Evolutionary conservation across 2,329 filamentous ascomycete species (phyloP).

Genomic region (Chaetomium olivaceum): DNA sequence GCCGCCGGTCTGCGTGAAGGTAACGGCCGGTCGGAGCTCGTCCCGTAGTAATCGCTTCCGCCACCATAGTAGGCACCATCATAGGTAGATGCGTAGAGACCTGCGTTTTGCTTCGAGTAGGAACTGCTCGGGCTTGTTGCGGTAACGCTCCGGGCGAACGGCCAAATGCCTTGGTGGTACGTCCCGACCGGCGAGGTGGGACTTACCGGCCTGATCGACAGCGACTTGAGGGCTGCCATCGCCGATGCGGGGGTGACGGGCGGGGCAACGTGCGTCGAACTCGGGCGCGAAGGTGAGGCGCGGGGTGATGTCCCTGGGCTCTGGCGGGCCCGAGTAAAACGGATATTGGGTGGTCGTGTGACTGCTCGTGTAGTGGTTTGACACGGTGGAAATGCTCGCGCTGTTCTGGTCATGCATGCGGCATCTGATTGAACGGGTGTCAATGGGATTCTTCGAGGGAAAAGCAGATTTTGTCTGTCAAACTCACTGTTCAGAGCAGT

Average conservation of each 20-base stretch:
- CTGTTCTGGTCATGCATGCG: conserved; percentile 53
- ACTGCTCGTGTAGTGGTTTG: conserved; percentile 33
- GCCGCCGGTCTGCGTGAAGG: conserved; percentile 56
- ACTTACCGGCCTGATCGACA: conserved; percentile 56
- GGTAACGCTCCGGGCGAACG: conserved; percentile 51
- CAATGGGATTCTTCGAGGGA: conserved; percentile 25
- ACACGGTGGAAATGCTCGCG: conserved; percentile 37
- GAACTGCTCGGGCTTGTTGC: conserved; percentile 56
- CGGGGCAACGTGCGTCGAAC: conserved; percentile 56
- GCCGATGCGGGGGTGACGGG: conserved; percentile 56
- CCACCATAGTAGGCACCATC: conserved; percentile 47
- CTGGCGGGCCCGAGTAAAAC: conserved; percentile 49
- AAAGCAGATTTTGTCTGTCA: neutral
- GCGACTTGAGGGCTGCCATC: conserved; percentile 56
- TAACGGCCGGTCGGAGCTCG: conserved; percentile 54
- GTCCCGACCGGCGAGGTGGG: conserved; percentile 55
- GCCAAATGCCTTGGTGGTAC: conserved; percentile 51
- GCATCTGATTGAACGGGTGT: conserved; percentile 45
- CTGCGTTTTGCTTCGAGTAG: conserved; percentile 47
- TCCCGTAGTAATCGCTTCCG: conserved; percentile 43
- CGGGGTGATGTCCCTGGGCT: conserved; percentile 64
- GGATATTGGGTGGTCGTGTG: conserved; percentile 45
- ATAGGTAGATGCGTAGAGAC: conserved; percentile 55
- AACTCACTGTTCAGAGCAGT: conserved; percentile 64
- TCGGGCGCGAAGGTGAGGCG: conserved; percentile 62